phyloP scores from a whole-genome alignment of 305 asterid species.

The Petunia hybrid region DNA sequence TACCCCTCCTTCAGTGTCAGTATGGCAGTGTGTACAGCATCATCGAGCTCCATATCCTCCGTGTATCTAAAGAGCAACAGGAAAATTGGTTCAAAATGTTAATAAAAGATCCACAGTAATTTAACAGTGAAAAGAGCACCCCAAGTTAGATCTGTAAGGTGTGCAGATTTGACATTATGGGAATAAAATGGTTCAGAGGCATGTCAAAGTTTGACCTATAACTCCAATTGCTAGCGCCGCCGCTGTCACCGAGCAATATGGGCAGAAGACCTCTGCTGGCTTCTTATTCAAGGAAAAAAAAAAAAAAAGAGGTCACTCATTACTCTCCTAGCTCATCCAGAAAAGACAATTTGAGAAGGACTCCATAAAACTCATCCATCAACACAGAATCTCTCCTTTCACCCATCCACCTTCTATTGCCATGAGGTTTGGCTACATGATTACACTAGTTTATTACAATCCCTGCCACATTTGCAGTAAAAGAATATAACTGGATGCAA shows the following conservation, averaged over 20 bases:
- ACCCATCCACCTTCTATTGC: neutral
- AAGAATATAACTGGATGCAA: constrained; percentile 6
- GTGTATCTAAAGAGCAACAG: constrained; percentile 65
- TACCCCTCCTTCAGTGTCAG: constrained; percentile 98
- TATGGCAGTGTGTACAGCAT: constrained; percentile 98
- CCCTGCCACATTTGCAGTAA: constrained; percentile 6
- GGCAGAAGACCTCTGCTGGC: constrained; percentile 4
- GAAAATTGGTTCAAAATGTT: neutral
- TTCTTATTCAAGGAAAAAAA: neutral
- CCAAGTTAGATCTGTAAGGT: neutral
- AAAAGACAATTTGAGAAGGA: neutral
- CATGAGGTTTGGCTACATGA: constrained; percentile 1
- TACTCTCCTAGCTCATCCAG: neutral
- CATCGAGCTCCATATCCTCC: constrained; percentile 97
- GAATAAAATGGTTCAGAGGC: constrained; percentile 1
- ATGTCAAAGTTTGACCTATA: constrained; percentile 20
- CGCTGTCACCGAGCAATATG: constrained; percentile 2
- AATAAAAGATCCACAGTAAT: neutral
- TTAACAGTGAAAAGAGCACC: neutral
- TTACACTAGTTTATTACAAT: neutral
- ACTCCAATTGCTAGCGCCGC: neutral
- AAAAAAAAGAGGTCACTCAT: neutral
- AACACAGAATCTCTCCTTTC: constrained; percentile 12
- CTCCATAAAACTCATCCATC: neutral
- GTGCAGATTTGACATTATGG: constrained; percentile 14